Percentiles rank a stretch among this genome's conserved stretches.
phyloP scores from a whole-genome alignment of 1,284 basidiomycete species.

The Ustilago curta region DNA sequence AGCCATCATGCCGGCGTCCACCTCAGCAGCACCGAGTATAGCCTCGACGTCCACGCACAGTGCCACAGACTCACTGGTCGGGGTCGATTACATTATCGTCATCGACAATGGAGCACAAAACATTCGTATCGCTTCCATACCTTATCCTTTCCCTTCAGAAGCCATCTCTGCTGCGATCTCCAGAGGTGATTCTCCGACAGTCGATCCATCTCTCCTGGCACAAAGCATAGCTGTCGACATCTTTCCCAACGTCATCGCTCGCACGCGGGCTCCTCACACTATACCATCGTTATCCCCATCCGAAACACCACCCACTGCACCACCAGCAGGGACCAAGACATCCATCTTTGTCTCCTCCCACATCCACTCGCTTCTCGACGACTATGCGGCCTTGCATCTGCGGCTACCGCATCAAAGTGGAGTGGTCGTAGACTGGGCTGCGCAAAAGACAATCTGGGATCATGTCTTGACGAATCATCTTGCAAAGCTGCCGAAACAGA shows the following conservation, averaged over 20 bases:
- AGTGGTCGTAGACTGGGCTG: slow-evolving; percentile 63
- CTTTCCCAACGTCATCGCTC: slow-evolving; percentile 55
- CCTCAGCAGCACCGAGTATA: background rate
- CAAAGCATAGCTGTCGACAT: background rate
- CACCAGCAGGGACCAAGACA: slow-evolving; percentile 16
- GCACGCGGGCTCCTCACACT: slow-evolving; percentile 41
- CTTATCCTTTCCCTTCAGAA: slow-evolving; percentile 23
- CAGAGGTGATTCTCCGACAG: background rate
- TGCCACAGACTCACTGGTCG: slow-evolving; percentile 16
- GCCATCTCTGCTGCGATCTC: slow-evolving; percentile 5
- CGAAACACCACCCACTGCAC: slow-evolving; percentile 33
- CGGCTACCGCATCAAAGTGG: slow-evolving; percentile 63
- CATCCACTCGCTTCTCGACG: slow-evolving; percentile 51
- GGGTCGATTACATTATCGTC: slow-evolving; percentile 35
- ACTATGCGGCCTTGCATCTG: slow-evolving; percentile 60
- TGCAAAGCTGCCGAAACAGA: background rate
- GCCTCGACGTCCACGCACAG: background rate
- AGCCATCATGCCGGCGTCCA: slow-evolving; percentile 10
- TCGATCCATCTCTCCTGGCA: slow-evolving; percentile 10
- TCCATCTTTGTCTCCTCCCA: slow-evolving; percentile 46
- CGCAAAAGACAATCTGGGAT: slow-evolving; percentile 65
- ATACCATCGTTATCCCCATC: slow-evolving; percentile 1
- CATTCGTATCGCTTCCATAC: slow-evolving; percentile 44
- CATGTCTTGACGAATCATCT: slow-evolving; percentile 46
- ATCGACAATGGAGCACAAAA: slow-evolving; percentile 51